Percentiles rank a stretch among this genome's conserved stretches.
Conservation (phyloP, 2,329 filamentous ascomycete species). For the Sporothrix brasiliensis region DNA sequence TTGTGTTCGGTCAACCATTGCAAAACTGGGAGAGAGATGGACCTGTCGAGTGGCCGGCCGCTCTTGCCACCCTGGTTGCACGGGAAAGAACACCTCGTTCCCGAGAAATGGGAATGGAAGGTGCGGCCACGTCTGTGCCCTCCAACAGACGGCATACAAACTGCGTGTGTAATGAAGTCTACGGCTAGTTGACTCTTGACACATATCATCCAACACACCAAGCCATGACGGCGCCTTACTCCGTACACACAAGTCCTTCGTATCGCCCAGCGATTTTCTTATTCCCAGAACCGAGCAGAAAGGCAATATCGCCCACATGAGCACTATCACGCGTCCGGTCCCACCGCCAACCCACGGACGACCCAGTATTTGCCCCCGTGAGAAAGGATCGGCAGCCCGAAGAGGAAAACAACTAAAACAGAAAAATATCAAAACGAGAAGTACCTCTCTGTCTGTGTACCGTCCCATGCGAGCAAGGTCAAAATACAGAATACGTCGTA, state of each 20-base stretch:
- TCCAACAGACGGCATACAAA: neutral
- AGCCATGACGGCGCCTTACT: neutral
- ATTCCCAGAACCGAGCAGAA: neutral
- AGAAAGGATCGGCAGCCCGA: slow-evolving; percentile 23
- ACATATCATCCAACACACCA: neutral
- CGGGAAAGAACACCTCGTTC: neutral
- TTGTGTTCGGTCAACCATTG: neutral
- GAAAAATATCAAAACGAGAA: slow-evolving; percentile 13
- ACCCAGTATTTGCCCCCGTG: slow-evolving; percentile 14
- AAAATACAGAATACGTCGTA: no score
- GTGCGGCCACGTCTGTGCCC: neutral
- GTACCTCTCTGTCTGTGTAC: neutral
- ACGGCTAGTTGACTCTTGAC: neutral
- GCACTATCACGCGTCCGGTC: slow-evolving; percentile 10
- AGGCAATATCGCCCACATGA: slow-evolving; percentile 16
- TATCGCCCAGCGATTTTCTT: slow-evolving; percentile 4
- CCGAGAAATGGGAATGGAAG: neutral
- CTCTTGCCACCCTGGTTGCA: neutral
- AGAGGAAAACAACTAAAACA: neutral
- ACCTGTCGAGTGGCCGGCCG: neutral
- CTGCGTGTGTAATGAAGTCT: neutral
- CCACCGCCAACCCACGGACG: neutral
- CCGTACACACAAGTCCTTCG: neutral
- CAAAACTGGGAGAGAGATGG: neutral
- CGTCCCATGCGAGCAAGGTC: no score